These are phyloP conservation scores for Aristolochia californica DNA, from an alignment of 164 flowering plant species.

Conservation along the genomic window DNA sequence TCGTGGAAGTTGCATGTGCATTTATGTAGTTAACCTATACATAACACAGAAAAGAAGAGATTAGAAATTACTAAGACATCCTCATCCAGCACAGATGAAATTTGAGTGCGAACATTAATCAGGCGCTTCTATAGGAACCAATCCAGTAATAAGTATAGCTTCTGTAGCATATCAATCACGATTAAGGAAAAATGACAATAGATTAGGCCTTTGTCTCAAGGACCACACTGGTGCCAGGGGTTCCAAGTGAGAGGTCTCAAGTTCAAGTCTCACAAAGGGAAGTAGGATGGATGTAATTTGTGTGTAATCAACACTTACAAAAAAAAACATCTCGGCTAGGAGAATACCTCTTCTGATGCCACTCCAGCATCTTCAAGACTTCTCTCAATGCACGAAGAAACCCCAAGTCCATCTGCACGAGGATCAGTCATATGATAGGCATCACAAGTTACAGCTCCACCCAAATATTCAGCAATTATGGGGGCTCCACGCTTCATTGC, in stretches of 20 bases:
- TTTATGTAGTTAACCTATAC: conserved; percentile 90
- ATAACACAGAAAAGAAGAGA: neutral
- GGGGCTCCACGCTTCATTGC: conserved; percentile 94
- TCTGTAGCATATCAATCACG: too few species aligned
- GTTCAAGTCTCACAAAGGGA: too few species aligned
- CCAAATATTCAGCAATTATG: conserved; percentile 81
- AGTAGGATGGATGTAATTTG: too few species aligned
- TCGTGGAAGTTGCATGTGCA: conserved; percentile 93
- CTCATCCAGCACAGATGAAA: too few species aligned
- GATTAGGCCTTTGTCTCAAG: too few species aligned
- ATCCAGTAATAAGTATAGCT: too few species aligned
- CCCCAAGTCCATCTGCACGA: conserved; percentile 92
- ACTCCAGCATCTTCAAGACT: conserved; percentile 92
- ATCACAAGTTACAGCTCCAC: conserved; percentile 93
- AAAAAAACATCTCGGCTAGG: neutral
- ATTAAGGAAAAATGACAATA: too few species aligned
- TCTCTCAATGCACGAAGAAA: conserved; percentile 73
- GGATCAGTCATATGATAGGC: conserved; percentile 99
- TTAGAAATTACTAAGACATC: too few species aligned
- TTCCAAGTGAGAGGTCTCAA: too few species aligned
- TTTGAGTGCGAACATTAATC: too few species aligned
- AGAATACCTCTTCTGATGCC: conserved; percentile 78
- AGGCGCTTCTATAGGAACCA: too few species aligned
- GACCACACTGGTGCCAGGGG: too few species aligned
- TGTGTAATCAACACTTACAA: neutral